Percentiles rank a stretch among this genome's conserved stretches.
Evolutionary conservation across 768 basidiomycete species (phyloP).

Genomic region (Neoboletus subvelutipes): DNA sequence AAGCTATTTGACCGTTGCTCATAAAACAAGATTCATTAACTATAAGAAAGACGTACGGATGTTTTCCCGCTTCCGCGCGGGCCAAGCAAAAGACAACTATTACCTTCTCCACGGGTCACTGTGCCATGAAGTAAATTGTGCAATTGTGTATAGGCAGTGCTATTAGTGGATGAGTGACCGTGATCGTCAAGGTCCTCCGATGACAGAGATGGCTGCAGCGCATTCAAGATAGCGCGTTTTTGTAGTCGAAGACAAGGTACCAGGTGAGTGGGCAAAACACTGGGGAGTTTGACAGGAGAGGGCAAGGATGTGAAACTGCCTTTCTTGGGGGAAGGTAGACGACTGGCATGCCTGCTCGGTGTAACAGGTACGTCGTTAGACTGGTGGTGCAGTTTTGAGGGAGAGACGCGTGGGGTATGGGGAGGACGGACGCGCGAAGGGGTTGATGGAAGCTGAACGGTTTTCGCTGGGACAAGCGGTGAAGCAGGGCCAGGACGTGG

Average conservation of each 20-base stretch:
- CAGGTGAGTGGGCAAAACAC: slow-evolving; percentile 41
- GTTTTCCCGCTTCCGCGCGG: slow-evolving; percentile 88
- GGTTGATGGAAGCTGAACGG: slow-evolving; percentile 13
- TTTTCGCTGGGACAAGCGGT: not conserved
- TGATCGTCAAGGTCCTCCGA: slow-evolving; percentile 33
- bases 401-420: slow-evolving; percentile 19
- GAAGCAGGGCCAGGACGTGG: not conserved
- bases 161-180: slow-evolving; percentile 45
- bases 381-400: slow-evolving; percentile 7
- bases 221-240: slow-evolving; percentile 53
- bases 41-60: slow-evolving; percentile 41
- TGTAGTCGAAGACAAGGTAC: slow-evolving; percentile 50
- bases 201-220: slow-evolving; percentile 37
- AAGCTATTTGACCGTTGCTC: slow-evolving; percentile 41
- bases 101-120: slow-evolving; percentile 80
- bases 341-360: slow-evolving; percentile 13
- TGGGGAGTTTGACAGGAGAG: slow-evolving; percentile 24
- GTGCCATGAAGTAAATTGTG: slow-evolving; percentile 69
- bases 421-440: slow-evolving; percentile 16
- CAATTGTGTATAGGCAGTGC: slow-evolving; percentile 55
- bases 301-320: slow-evolving; percentile 2
- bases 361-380: slow-evolving; percentile 15
- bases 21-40: slow-evolving; percentile 1
- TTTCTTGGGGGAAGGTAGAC: slow-evolving; percentile 17
- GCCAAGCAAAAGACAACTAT: slow-evolving; percentile 87